A percentile compares a stretch with the other conserved stretches of the same genome.
phyloP scores from a whole-genome alignment of 495 filamentous ascomycete species.

The Talaromyces wortmannii region DNA sequence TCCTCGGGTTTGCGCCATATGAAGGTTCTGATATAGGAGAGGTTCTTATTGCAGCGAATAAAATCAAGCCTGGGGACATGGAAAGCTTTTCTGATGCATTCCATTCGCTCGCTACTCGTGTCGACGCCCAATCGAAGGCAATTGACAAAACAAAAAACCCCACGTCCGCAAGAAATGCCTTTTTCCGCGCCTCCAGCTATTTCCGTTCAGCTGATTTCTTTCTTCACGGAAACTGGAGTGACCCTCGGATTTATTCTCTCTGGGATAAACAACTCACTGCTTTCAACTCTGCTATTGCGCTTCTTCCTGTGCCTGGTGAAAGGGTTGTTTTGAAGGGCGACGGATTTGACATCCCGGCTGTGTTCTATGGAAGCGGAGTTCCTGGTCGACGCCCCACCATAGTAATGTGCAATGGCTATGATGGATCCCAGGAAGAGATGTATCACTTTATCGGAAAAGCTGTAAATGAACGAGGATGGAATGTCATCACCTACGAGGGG shows the following conservation, averaged over 20 bases:
- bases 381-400: conserved; percentile 21
- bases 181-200: conserved; percentile 32
- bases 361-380: conserved; percentile 15
- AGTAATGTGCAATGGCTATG: conserved; percentile 29
- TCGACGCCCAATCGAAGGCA: background rate
- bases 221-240: conserved; percentile 28
- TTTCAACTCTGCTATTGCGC: conserved; percentile 35
- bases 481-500: conserved; percentile 41
- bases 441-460: conserved; percentile 24
- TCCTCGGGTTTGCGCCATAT: conserved; percentile 13
- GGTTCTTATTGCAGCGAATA: conserved; percentile 20
- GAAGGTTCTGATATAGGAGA: conserved; percentile 22
- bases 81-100: conserved; percentile 22
- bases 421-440: conserved; percentile 37
- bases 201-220: conserved; percentile 37
- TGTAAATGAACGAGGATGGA: conserved; percentile 35
- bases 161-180: conserved; percentile 23
- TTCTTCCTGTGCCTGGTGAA: conserved; percentile 26
- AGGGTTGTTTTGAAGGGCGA: conserved; percentile 22
- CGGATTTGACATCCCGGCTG: conserved; percentile 21
- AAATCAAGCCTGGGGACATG: conserved; percentile 23
- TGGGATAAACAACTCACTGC: conserved; percentile 42
- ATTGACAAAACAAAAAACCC: conserved; percentile 2
- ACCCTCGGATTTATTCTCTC: conserved; percentile 20
- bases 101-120: conserved; percentile 16